Evolutionary conservation across 495 filamentous ascomycete species (phyloP), one percentile per base, ranked within the genome.

Genomic region (Lasiosphaeria hispida): DNA sequence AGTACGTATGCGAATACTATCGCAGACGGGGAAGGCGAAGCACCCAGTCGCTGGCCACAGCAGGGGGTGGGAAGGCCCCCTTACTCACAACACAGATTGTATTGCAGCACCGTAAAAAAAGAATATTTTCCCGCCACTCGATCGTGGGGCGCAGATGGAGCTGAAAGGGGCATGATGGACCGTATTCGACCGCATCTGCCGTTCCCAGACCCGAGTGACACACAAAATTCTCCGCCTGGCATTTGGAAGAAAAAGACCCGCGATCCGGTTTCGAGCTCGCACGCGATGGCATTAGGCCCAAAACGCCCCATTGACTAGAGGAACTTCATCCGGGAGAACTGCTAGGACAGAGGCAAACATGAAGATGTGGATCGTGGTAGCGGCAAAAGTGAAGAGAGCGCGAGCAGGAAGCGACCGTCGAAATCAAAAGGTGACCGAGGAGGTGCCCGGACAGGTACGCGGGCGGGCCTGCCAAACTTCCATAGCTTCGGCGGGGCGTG

Each of bases 401-500:
- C 48, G 48, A 53, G 15, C 7, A 9, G 51, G 38, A 43, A 11
- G 39, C 33, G 23, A 42, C 23, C 10, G 39, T 13, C 15, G 44
- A 54, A 38, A 41, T 55, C 51, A 55, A 30, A 52, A 38, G 41
- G 54, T 53, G 54, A 64, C 45, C 56, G 49, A 51, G 15, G 43
- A 45, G 53, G 53, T 45, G 43, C 62, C 36, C 15, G 42, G 7
- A 13, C 44, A 48, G 55, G 51, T 11, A 58, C 59, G 35, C 40
- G 49, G 43, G 40, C 35, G 35, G 35, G 33, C 11, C 18, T 52
- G 40, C 49, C 55, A 54, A 57, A 49, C 10, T 23, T 9, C 59
- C 18, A 52, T 44, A n/a, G 53, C 52, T 50, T 61, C 58, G 45
- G 63, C 41, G 54, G 38, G 10, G 60, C 60, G 60, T 63, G 60